phyloP scores from a whole-genome alignment of 106 monocot species.

The Dendrobium nobile region DNA sequence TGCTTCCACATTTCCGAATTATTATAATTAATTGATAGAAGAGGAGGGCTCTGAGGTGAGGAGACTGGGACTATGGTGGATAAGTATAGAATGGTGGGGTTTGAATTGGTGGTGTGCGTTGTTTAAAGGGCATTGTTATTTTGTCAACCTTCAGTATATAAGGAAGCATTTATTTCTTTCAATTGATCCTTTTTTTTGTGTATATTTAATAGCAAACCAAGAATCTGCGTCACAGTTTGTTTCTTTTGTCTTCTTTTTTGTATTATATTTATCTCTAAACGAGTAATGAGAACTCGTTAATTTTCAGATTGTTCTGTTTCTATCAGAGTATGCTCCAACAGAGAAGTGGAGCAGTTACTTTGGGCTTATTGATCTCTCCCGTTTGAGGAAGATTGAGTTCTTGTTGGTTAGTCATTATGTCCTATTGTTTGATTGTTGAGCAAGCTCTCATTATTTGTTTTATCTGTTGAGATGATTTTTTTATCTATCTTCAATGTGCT shows the following conservation, averaged over 20 bases:
- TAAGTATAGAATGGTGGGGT: not conserved
- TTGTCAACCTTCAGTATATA: slow-evolving; percentile 1
- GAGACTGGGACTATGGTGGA: not conserved
- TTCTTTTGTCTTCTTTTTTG: not conserved
- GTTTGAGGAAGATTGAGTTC: not conserved
- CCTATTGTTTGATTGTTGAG: not conserved
- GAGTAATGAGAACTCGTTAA: not conserved
- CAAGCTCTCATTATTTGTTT: not conserved
- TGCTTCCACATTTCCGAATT: not conserved
- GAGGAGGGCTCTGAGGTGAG: not conserved
- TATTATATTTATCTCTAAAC: not conserved
- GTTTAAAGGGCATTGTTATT: slow-evolving; percentile 1
- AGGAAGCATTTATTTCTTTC: slow-evolving; percentile 1
- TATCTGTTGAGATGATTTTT: not conserved
- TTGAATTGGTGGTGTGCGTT: not conserved
- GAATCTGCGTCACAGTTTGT: not conserved
- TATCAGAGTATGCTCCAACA: no score
- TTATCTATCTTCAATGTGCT: not conserved
- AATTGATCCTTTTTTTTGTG: not conserved
- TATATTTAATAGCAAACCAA: not conserved
- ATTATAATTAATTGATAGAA: not conserved
- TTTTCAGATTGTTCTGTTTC: not conserved
- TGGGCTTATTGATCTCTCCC: not conserved
- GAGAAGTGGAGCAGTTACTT: not conserved
- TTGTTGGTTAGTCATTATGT: not conserved